Base-by-base conservation (phyloP, 345 rosid genomes). In the Acer yangbiense region DNA sequence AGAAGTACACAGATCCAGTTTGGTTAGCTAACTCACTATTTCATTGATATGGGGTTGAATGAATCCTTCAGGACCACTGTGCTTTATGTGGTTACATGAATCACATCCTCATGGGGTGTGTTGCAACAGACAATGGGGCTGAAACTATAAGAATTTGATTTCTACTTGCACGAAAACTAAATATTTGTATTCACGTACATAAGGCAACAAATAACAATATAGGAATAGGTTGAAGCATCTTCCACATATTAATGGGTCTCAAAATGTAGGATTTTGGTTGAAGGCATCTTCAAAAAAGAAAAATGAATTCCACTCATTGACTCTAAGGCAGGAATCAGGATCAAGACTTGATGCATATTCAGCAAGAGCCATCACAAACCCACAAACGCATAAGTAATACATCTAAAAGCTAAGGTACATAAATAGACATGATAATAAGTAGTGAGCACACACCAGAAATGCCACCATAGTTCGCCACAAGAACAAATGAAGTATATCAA, bases 11-110 rank as follows among this genome's bases (percentile, higher is more conserved):
- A 9, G 18, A 63, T 9, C n/a, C 69, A 21, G 7, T 23, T 25
- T 25, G 41, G 25, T 63, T 1, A 44, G 60, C 43, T 63, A 74
- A 46, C 25, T 44, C 43, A 4, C 17, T 46, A 46, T 50, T 74
- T 14, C 66, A 21, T 58, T 9, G 21, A 72, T 1, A 58, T 7
- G 18, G 11, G 43, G 65, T 57, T 72, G 48, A 52, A 55, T 11
- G 64, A n/a, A 57, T 20, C 6, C 52, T 57, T 57, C 75, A 27
- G 75, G 65, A 57, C 6, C 65, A 72, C 17, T 32, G 43, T 62
- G 2, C 27, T 39, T 73, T 20, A 29, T 32, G n/a, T 32, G 65
- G 65, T 9, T 73, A 44, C 17, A 73, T 60, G 5, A 18, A 60
- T 60, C 18, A 3, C 18, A 3, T 60, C 13, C 64, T 18, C 64